Evolutionary conservation across 208 protist genomes (phyloP), one percentile per base, ranked within the genome.

Genomic region (Acanthamoeba quina): DNA sequence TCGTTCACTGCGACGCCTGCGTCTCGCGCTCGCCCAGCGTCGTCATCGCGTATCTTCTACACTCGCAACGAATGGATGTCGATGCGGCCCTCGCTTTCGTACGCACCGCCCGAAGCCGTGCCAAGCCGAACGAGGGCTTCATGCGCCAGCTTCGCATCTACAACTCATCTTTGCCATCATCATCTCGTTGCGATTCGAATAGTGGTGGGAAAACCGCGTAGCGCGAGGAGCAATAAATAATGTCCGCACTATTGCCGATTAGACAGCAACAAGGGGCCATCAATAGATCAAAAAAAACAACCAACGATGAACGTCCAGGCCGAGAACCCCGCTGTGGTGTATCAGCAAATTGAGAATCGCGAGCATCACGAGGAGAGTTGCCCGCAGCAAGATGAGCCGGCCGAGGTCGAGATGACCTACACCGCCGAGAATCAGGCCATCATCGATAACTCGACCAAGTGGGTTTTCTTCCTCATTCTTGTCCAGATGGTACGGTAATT

Each of bases 1-100:
- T 86, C n/a, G 78, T 86, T 1, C 78, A 86, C 29, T 86, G 78
- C 78, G 34, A 78, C 17, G 68, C 68, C 11, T 78, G 68, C 68
- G 37, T 78, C 15, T 78, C 68, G 68, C 68, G 68, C 9, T 78
- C 68, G 29, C 68, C 68, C 7, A 78, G 68, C 68, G 68, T 78
- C 1, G 68, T 78, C 13, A 47, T 78, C 13, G 68, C 68, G 34
- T 78, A 78, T 78, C 68, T 78, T 17, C 37, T 78, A 13, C 31
- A 78, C 68, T 21, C n/a, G 9, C 26, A 78, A 26, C 29, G n/a
- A 24, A 44, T 49, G 31, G 68, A 78, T 24, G 24, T 78, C 41
- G 68, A 78, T 78, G 68, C 68, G 5, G 68, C 68, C 17, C 68
- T 78, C 19, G 68, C 68, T 19, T 15, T 10, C 37, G 68, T 78